Evolutionary conservation across 2,329 filamentous ascomycete species (phyloP), one percentile per base, ranked within the genome.

Genomic region (Exophiala xenobiotica): DNA sequence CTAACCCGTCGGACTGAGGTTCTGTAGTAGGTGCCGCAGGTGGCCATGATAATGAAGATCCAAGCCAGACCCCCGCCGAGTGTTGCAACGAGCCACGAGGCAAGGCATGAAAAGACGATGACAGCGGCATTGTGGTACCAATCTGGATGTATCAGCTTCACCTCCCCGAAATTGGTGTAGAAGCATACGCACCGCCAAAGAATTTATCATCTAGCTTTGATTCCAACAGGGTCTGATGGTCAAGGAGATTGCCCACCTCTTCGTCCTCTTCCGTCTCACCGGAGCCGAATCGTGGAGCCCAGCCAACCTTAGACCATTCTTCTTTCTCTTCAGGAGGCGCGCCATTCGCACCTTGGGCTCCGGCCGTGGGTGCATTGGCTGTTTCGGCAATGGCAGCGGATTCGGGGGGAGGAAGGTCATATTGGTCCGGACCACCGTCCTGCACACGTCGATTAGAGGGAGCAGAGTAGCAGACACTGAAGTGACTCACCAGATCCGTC

Each of bases 41-140:
- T 75, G 19, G 90, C 88, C 88, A 97, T 96, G 67, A 99, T 79
- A 60, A 97, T 81, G 63, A 96, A 86, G 56, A 99, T 78, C 92
- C 92, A 99, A 53, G 82, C 91, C 11, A 99, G 78, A 18, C 93
- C 93, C 54, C 93, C 93, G 37, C 95, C 93, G 7, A 99, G 76
- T 16, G 92, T 78, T 23, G 91, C 92, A 29, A 96, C 78, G 3
- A 96, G 78, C 91, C 92, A 99, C 18, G 92, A 96, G 23, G 82
- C 77, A 46, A 99, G 76, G 67, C 90, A 96, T 45, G 92, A 90
- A 66, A 99, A 96, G 60, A 92, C 78, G 66, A 99, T 96, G 56
- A 99, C 75, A n/a, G 78, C 93, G 2, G 91, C 85, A 69, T 99
- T 99, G 70, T 99, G 91, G 70, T 97, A 99, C 93, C 93, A 99